Conservation (phyloP, 768 basidiomycete species). For the Galerina marginata region DNA sequence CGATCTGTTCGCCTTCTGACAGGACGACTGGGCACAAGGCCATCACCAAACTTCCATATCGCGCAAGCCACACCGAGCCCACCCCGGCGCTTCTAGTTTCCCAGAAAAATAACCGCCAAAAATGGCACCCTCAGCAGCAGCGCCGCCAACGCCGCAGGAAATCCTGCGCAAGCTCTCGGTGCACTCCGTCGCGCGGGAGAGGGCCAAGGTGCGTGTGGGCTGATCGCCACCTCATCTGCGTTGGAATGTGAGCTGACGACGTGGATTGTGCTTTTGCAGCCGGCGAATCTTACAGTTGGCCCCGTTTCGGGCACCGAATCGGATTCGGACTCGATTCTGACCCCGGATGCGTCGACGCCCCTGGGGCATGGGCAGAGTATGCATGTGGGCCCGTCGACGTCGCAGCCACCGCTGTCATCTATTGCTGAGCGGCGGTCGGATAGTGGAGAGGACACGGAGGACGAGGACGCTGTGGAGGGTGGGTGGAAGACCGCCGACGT, state of each 20-base stretch:
- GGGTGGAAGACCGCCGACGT: slow-evolving; percentile 66
- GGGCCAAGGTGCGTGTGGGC: slow-evolving; percentile 46
- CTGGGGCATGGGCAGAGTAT: slow-evolving; percentile 37
- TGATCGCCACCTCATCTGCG: slow-evolving; percentile 5
- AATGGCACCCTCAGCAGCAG: slow-evolving; percentile 49
- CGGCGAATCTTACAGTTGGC: slow-evolving; percentile 27
- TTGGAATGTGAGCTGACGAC: not conserved
- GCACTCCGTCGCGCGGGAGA: slow-evolving; percentile 55
- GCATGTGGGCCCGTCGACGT: slow-evolving; percentile 38
- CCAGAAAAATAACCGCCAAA: slow-evolving; percentile 12
- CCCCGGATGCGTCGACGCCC: slow-evolving; percentile 55
- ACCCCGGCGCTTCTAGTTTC: not conserved
- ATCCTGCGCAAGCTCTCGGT: slow-evolving; percentile 85
- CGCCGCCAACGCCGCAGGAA: slow-evolving; percentile 84
- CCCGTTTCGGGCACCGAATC: slow-evolving; percentile 78
- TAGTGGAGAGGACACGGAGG: slow-evolving; percentile 81
- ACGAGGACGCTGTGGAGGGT: slow-evolving; percentile 71
- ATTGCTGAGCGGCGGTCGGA: slow-evolving; percentile 77
- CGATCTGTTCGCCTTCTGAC: not conserved
- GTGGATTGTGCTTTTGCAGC: slow-evolving; percentile 21
- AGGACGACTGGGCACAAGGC: slow-evolving; percentile 1
- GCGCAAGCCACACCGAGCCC: slow-evolving; percentile 3
- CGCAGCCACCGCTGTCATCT: slow-evolving; percentile 65
- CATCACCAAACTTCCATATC: slow-evolving; percentile 2
- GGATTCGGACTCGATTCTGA: slow-evolving; percentile 79